These are phyloP conservation scores for Sporothrix schenckii DNA, from an alignment of 2,329 filamentous ascomycete genomes.

Conservation along the genomic window DNA sequence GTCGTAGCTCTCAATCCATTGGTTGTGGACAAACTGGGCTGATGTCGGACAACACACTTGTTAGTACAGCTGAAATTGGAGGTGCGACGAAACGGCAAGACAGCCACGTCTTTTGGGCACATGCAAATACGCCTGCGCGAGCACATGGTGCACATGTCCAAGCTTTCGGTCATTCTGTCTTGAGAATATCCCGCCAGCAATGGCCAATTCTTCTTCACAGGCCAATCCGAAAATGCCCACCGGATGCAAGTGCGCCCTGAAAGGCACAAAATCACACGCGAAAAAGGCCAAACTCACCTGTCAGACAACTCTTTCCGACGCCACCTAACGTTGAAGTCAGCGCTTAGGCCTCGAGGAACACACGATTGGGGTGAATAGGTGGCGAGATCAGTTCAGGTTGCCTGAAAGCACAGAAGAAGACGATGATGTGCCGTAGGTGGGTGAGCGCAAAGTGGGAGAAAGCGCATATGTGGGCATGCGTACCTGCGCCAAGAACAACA, in stretches of 20 bases:
- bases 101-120: neutral
- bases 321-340: constrained; percentile 60
- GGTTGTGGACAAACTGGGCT: constrained; percentile 93
- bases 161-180: constrained; percentile 11
- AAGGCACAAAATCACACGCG: constrained; percentile 16
- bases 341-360: neutral
- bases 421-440: neutral
- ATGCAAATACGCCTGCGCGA: neutral
- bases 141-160: neutral
- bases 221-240: constrained; percentile 1
- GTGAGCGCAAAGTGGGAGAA: neutral
- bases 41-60: constrained; percentile 36
- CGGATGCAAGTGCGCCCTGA: constrained; percentile 34
- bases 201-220: neutral
- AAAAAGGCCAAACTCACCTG: constrained; percentile 60
- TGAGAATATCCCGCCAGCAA: neutral
- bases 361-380: neutral
- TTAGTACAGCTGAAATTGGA: constrained; percentile 30
- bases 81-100: neutral
- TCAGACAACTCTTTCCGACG: constrained; percentile 90
- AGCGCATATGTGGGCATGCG: constrained; percentile 39
- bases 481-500: constrained; percentile 79
- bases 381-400: neutral
- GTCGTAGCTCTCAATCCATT: constrained; percentile 89
- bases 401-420: constrained; percentile 28